Evolutionary conservation across 1,139 yeast species (phyloP).

Genomic region (Tardiomyces blankii): DNA sequence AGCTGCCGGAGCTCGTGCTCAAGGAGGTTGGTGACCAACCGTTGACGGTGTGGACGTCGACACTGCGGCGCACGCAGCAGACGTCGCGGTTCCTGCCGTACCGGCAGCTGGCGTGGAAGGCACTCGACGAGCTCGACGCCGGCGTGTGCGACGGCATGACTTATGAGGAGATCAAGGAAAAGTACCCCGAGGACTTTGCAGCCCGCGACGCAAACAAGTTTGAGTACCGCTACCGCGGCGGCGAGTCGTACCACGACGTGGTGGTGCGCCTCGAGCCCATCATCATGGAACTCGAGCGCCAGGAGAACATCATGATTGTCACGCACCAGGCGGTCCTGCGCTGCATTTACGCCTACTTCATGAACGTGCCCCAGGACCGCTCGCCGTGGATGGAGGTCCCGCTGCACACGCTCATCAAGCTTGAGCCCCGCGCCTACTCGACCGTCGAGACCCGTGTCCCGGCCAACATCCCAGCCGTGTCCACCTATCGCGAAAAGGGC

Average conservation of each 20-base stretch:
- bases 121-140: slow-evolving; percentile 93
- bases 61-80: slow-evolving; percentile 84
- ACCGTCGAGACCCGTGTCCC: slow-evolving; percentile 82
- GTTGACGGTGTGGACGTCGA: slow-evolving; percentile 93
- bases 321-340: slow-evolving; percentile 97
- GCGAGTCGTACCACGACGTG: slow-evolving; percentile 93
- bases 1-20: slow-evolving; percentile 67
- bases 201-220: slow-evolving; percentile 95
- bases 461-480: slow-evolving; percentile 95
- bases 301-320: slow-evolving; percentile 87
- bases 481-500: slow-evolving; percentile 92
- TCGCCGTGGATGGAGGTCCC: slow-evolving; percentile 99
- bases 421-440: slow-evolving; percentile 89
- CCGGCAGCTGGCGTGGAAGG: slow-evolving; percentile 87
- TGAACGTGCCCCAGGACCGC: slow-evolving; percentile 97
- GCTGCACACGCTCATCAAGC: slow-evolving; percentile 80
- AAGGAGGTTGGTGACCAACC: slow-evolving; percentile 68
- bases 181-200: slow-evolving; percentile 87
- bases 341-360: slow-evolving; percentile 93
- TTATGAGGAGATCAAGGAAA: slow-evolving; percentile 71
- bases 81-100: slow-evolving; percentile 80
- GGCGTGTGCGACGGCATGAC: slow-evolving; percentile 97
- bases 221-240: slow-evolving; percentile 92
- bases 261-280: slow-evolving; percentile 92
- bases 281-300: slow-evolving; percentile 95